Conservation (phyloP, 805 yeast genomes). For the Sugiyamaella mastotermitis region DNA sequence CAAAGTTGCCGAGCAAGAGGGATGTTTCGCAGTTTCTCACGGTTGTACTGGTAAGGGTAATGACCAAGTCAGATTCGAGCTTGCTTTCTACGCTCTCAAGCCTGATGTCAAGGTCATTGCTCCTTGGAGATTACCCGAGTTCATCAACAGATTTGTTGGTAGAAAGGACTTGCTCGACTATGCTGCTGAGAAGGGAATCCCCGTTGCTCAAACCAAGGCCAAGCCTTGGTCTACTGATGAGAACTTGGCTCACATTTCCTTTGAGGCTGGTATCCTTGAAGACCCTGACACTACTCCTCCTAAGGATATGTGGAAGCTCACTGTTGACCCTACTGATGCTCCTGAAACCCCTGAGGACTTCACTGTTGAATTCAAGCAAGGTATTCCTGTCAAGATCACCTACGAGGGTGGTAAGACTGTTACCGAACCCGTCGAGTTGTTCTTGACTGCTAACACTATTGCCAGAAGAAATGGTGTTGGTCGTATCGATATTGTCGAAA, state of each 20-base stretch:
- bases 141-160: constrained; percentile 95
- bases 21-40: constrained; percentile 97
- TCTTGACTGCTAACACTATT: constrained; percentile 85
- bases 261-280: constrained; percentile 98
- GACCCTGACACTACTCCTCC: constrained; percentile 99
- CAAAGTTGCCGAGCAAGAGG: constrained; percentile 92
- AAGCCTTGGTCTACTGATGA: constrained; percentile 99
- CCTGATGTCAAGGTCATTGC: constrained; percentile 97
- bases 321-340: constrained; percentile 92
- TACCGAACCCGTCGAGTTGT: constrained; percentile 86
- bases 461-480: constrained; percentile 99
- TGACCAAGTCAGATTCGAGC: constrained; percentile 97
- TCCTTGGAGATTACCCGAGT: constrained; percentile 98
- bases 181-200: constrained; percentile 86
- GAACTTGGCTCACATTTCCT: constrained; percentile 97
- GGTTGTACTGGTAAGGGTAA: constrained; percentile 99
- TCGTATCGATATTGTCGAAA: constrained; percentile 97
- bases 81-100: constrained; percentile 94
- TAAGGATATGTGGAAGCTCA: constrained; percentile 99
- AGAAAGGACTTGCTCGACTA: constrained; percentile 93
- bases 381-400: constrained; percentile 77
- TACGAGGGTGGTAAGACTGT: constrained; percentile 54
- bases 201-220: constrained; percentile 95
- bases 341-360: constrained; percentile 91
- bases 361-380: constrained; percentile 73